phyloP scores from a whole-genome alignment of 805 yeast species.

The Maudiozyma saulgeensis region DNA sequence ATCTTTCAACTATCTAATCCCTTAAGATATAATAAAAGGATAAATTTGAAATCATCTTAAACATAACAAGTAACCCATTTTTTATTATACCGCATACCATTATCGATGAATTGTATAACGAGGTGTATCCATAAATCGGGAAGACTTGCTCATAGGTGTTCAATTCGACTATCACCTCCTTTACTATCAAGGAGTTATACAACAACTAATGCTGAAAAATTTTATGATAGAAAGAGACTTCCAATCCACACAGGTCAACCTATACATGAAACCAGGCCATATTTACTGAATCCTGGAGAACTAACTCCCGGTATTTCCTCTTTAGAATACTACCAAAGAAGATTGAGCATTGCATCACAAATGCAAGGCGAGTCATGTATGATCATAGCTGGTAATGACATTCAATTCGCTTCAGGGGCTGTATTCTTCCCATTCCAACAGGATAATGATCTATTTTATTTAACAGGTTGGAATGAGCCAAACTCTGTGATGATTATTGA shows the following conservation, averaged over 20 bases:
- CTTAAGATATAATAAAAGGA: no score
- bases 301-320: constrained; percentile 85
- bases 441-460: constrained; percentile 74
- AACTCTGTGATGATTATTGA: constrained; percentile 63
- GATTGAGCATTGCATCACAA: constrained; percentile 46
- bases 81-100: no score
- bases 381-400: constrained; percentile 59
- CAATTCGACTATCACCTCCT: not conserved
- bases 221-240: constrained; percentile 9
- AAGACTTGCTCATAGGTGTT: not conserved
- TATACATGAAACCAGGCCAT: constrained; percentile 74
- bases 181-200: not conserved
- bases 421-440: constrained; percentile 92
- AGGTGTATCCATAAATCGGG: not conserved
- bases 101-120: not conserved
- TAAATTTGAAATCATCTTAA: no score
- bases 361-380: constrained; percentile 55
- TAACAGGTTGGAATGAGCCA: constrained; percentile 92
- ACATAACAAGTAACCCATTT: no score
- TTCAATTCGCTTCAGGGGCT: constrained; percentile 78
- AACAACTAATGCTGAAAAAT: not conserved
- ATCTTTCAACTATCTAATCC: no score
- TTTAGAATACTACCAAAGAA: constrained; percentile 65
- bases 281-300: constrained; percentile 62
- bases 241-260: constrained; percentile 70